Conservation (phyloP, 441 rosid species). For the Bocquillonia castaneifolia region DNA sequence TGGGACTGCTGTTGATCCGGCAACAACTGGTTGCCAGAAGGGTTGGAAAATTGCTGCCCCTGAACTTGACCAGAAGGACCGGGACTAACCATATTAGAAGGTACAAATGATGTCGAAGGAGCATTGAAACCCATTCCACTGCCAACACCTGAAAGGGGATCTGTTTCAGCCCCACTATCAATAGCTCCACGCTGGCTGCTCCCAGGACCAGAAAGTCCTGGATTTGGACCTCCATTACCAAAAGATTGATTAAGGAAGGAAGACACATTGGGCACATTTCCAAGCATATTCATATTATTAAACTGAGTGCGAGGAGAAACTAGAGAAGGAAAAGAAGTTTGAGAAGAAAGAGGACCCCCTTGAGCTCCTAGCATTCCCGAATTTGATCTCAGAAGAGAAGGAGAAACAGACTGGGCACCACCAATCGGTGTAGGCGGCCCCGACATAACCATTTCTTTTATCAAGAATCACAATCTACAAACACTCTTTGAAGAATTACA, state of each 20-base stretch:
- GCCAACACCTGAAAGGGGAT: conserved; percentile 60
- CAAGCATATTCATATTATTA: conserved; percentile 70
- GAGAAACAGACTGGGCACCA: conserved; percentile 62
- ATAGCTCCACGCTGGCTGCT: conserved; percentile 54
- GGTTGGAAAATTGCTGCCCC: conserved; percentile 64
- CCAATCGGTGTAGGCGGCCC: conserved; percentile 79
- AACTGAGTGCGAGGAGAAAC: conserved; percentile 72
- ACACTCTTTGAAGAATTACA: conserved; percentile 25
- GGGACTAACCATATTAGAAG: conserved; percentile 55
- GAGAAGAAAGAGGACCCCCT: conserved; percentile 72
- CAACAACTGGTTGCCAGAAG: conserved; percentile 54
- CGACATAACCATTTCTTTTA: conserved; percentile 74
- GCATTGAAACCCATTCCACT: conserved; percentile 62
- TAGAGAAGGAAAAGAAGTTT: conserved; percentile 63
- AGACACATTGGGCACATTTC: conserved; percentile 62
- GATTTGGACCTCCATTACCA: conserved; percentile 61
- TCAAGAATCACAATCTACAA: conserved; percentile 35
- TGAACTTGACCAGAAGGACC: conserved; percentile 62
- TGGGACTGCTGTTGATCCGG: conserved; percentile 69
- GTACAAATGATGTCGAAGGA: conserved; percentile 58
- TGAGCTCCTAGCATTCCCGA: conserved; percentile 73
- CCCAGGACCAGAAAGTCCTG: conserved; percentile 51
- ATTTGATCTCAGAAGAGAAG: conserved; percentile 70
- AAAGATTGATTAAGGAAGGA: conserved; percentile 75
- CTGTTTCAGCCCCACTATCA: conserved; percentile 70